phyloP scores from a whole-genome alignment of 75 land plant genomes.

The Ceratopteris richardii region DNA sequence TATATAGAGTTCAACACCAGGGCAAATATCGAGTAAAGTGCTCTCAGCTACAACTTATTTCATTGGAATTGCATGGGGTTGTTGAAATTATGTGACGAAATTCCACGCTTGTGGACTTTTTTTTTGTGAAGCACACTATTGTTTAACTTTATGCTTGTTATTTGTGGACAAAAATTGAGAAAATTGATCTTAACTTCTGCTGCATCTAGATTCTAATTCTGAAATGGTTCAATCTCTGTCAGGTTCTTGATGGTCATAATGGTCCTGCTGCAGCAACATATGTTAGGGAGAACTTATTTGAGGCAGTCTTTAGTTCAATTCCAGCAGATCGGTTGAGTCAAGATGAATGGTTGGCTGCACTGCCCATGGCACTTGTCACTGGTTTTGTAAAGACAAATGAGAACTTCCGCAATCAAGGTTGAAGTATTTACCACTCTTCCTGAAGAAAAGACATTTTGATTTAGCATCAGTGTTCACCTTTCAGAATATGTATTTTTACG shows the following conservation, averaged over 20 bases:
- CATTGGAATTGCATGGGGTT: neutral
- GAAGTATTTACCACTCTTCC: neutral
- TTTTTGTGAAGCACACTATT: neutral
- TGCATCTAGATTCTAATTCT: neutral
- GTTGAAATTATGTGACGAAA: neutral
- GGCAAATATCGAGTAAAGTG: neutral
- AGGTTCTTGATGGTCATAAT: conserved; percentile 97
- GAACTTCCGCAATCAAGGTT: conserved; percentile 80
- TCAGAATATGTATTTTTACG: neutral
- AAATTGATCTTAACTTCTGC: neutral
- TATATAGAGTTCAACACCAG: too few relatives aligned
- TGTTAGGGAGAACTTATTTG: conserved; percentile 76
- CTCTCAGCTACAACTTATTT: neutral
- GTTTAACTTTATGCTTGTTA: neutral
- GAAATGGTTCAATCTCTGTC: conserved; percentile 15
- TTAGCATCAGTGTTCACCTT: neutral
- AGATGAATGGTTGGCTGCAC: conserved; percentile 83
- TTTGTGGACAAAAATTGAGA: neutral
- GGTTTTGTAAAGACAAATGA: conserved; percentile 95
- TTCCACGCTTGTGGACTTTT: neutral
- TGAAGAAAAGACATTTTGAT: neutral
- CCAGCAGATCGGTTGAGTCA: conserved; percentile 70
- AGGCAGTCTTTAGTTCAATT: conserved; percentile 69
- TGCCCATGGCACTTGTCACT: conserved; percentile 91
- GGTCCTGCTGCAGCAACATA: conserved; percentile 92